Evolutionary conservation across 495 filamentous ascomycete genomes (phyloP), one percentile per base, ranked within the genome.

Genomic region (Amphirosellinia nigrospora): DNA sequence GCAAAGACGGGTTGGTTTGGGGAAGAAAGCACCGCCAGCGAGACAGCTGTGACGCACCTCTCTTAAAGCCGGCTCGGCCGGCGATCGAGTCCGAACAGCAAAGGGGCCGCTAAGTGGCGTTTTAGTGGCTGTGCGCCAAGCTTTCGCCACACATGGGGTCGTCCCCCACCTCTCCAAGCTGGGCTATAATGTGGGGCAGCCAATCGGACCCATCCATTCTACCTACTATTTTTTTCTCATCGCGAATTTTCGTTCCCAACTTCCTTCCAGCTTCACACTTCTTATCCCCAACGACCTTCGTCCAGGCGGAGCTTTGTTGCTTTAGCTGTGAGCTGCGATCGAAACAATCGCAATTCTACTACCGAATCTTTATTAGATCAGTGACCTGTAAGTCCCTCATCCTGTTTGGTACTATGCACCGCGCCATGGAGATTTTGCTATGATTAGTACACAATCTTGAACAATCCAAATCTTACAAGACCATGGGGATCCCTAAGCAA

Each of bases 401-500:
- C 64, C 64, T 58, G 32, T 30, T 16, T 41, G 15, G 56, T 50
- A 30, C 68, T 65, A 52, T 30, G 58, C 28, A n/a, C n/a, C 38
- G 32, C 68, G 63, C 66, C 30, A 64, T 66, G 71, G 62, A 75
- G 75, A 72, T 55, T 82, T 82, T 84, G 85, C 86, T 83, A 82
- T 90, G 84, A 87, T 81, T 82, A 84, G 58, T 78, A 79, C 86
- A 79, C 78, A 61, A 68, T 53, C 72, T 79, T 80, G 89, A 92
- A 92, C 89, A 93, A 93, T 93, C 91, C 90, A 93, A 92, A 79
- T 89, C 91, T 89, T 89, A 94, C 82, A 88, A 79, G 80, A 71
- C 82, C 85, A 82, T 92, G 91, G 86, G 89, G 90, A 92, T 81
- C 77, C 73, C 77, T 72, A 78, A 77, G 79, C 75, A 85, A 89